A percentile compares a stretch with the other conserved stretches of the same genome.
phyloP scores from a whole-genome alignment of 306 rosid genomes.

The Acacia crassicarpa region DNA sequence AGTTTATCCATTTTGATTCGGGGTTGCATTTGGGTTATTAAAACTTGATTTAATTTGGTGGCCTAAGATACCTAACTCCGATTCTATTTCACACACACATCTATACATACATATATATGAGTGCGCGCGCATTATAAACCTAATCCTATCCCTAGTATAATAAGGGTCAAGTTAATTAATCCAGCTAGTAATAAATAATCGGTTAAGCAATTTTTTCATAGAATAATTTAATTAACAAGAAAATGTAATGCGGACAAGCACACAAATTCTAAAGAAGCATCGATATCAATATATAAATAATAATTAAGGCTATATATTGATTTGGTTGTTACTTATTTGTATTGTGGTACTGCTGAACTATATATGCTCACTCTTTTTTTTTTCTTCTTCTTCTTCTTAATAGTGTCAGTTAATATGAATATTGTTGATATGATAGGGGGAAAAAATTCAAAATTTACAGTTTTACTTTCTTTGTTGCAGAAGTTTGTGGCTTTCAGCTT shows the following conservation, averaged over 20 bases:
- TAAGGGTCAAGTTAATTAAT: background rate
- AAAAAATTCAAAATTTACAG: too few species aligned
- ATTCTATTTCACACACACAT: background rate
- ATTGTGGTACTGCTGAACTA: background rate
- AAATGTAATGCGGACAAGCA: background rate
- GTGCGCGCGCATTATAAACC: background rate
- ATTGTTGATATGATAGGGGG: too few species aligned
- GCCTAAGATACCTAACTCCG: conserved; percentile 30
- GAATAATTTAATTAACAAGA: background rate
- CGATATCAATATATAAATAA: background rate
- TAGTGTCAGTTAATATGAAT: too few species aligned
- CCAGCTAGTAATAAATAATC: background rate
- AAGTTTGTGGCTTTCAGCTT: too few species aligned
- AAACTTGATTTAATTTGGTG: conserved; percentile 1
- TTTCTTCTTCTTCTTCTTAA: too few species aligned
- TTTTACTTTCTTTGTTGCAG: too few species aligned
- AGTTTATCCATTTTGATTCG: background rate
- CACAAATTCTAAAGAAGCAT: too few species aligned
- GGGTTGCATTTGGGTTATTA: background rate
- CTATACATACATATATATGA: too few species aligned
- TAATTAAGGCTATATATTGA: background rate
- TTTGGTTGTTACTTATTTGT: background rate
- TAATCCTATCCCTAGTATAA: background rate
- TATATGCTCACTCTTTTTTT: too few species aligned
- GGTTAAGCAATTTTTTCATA: too few species aligned